These are phyloP conservation scores for Zopfia rhizophila DNA, from an alignment of 2,329 filamentous ascomycete genomes.

Conservation along the genomic window DNA sequence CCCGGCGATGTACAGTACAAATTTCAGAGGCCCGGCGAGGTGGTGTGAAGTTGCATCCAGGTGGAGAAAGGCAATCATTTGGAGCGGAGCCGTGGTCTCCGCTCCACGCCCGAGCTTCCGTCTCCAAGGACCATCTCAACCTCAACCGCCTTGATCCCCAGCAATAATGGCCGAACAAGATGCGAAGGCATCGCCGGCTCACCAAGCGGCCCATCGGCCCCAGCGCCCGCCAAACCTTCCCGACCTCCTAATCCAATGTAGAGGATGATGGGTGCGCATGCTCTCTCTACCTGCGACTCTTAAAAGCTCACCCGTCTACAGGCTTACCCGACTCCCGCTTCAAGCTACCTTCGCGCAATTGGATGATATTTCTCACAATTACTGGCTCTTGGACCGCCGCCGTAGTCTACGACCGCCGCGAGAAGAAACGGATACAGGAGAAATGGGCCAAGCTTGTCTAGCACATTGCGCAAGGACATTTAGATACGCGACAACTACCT, in stretches of 20 bases:
- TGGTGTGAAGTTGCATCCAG: too few species aligned
- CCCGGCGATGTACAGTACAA: too few species aligned
- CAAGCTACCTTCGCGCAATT: constrained; percentile 95
- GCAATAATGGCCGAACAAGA: constrained; percentile 43
- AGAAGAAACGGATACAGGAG: constrained; percentile 84
- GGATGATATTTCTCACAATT: constrained; percentile 92
- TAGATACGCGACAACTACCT: constrained; percentile 77
- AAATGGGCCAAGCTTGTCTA: constrained; percentile 89
- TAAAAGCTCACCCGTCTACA: constrained; percentile 43
- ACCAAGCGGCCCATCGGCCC: constrained; percentile 31
- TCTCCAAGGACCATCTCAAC: too few species aligned
- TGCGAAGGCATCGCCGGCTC: constrained; percentile 38
- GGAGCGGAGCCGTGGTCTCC: too few species aligned
- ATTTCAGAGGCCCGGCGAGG: too few species aligned
- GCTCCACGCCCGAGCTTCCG: too few species aligned
- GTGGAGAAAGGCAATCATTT: too few species aligned
- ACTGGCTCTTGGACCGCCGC: constrained; percentile 81
- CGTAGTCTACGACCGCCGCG: constrained; percentile 89
- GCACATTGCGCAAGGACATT: constrained; percentile 80
- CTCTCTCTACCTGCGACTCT: constrained; percentile 6
- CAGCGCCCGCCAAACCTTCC: constrained; percentile 31
- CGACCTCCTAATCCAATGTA: constrained; percentile 51
- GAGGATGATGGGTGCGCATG: constrained; percentile 51
- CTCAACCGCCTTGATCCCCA: too few species aligned
- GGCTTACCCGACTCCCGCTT: constrained; percentile 85